Evolutionary conservation across 768 basidiomycete species (phyloP), one percentile per base, ranked within the genome.

Genomic region (Strobilomyces confusus): DNA sequence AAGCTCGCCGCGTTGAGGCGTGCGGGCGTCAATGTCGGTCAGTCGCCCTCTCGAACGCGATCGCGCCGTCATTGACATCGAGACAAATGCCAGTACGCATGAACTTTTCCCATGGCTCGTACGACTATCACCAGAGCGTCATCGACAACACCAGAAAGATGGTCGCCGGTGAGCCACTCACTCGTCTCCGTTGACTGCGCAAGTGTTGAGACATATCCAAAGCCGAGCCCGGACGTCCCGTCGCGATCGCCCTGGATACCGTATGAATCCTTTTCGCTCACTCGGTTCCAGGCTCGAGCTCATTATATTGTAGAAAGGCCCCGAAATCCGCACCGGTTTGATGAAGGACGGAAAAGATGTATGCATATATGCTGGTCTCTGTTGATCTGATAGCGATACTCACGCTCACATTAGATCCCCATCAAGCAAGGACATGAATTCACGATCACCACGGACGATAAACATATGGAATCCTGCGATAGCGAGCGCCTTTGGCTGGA

Each of bases 101-200:
- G 97, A 99, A 99, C 81, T 99, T 98, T 72, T 98, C 95, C 50
- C 97, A 99, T 83, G 97, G 97, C 44, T 88, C 87, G 52, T 95
- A 99, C 73, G 93, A 94, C 65, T 98, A 95, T 72, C 97, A 98
- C 76, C 94, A 99, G 76, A 94, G 91, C 59, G 97, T 98, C 62
- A 93, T 99, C 69, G 95, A 98, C 77, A 98, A 98, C 79, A 89
- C 93, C 47, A 81, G 95, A 65, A 86, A 85, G 69, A 86, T 89
- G 78, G 80, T 92, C 49, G 82, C 82, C 40, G 74, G 92, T 93
- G 61, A 62, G 83, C 69, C 14, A 12, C 48, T 38, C 48, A 34
- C 2, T 37, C 36, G 3, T 43, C 37, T 33, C 43, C 13, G 12
- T 17, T 13, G 14, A 9, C 22, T 8, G 30, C 36, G 32, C 20